Conservation (phyloP, 2,329 filamentous ascomycete genomes). For the Curvularia sp. region DNA sequence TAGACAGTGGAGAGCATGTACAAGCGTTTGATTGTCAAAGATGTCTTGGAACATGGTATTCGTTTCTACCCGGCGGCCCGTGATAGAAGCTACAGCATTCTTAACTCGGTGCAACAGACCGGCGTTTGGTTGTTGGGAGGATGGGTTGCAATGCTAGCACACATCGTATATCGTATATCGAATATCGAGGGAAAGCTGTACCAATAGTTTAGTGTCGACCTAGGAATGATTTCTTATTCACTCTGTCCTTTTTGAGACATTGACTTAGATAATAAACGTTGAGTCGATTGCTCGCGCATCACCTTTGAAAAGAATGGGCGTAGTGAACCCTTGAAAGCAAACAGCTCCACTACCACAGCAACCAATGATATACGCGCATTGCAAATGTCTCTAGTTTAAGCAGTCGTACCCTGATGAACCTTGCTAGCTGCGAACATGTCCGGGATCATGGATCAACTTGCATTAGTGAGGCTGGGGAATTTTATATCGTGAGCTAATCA, state of each 20-base stretch:
- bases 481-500: too few species aligned
- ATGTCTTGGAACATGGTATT: background rate
- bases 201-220: background rate
- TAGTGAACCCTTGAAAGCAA: background rate
- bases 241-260: background rate
- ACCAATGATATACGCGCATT: background rate
- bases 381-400: background rate
- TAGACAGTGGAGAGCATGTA: background rate
- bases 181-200: background rate
- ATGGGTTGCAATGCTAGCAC: background rate
- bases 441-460: background rate
- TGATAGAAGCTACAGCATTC: background rate
- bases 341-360: background rate
- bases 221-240: background rate
- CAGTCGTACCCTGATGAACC: background rate
- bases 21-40: background rate
- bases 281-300: background rate
- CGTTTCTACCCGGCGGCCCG: background rate
- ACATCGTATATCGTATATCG: background rate
- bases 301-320: background rate
- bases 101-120: background rate
- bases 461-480: background rate
- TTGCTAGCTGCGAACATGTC: background rate
- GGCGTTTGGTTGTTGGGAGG: background rate
- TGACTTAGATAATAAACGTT: background rate